Evolutionary conservation across 345 rosid species (phyloP).

Genomic region (Brassica carinata): DNA sequence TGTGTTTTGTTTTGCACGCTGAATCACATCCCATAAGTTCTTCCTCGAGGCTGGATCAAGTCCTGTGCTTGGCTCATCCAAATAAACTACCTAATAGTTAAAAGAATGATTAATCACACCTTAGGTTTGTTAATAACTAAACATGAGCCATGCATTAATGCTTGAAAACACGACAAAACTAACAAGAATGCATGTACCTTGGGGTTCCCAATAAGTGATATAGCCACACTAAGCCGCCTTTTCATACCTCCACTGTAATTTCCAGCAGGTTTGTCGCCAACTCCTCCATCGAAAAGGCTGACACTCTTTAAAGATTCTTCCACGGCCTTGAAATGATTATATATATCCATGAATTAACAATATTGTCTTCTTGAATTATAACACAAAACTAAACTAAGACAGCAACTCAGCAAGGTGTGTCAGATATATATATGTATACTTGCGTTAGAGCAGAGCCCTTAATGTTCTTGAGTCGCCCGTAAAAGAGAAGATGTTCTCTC

Average conservation of each 20-base stretch:
- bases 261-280: not conserved
- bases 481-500: constrained; percentile 63
- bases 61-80: constrained; percentile 85
- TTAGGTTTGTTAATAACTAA: not conserved
- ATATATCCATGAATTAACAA: no score
- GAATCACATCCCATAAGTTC: constrained; percentile 82
- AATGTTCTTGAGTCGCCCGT: not conserved
- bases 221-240: not conserved
- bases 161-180: not conserved
- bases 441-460: constrained; percentile 47
- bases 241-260: not conserved
- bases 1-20: constrained; percentile 73
- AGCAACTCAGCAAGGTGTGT: no score
- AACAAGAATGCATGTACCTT: constrained; percentile 47
- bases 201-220: constrained; percentile 74
- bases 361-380: no score
- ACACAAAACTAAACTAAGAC: no score
- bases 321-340: constrained; percentile 53
- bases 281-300: not conserved
- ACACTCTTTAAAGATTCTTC: constrained; percentile 56
- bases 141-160: not conserved
- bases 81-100: constrained; percentile 67
- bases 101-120: not conserved
- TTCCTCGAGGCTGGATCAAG: constrained; percentile 94
- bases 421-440: no score